phyloP scores from a whole-genome alignment of 1,284 basidiomycete genomes.

The Pascua guehoae region DNA sequence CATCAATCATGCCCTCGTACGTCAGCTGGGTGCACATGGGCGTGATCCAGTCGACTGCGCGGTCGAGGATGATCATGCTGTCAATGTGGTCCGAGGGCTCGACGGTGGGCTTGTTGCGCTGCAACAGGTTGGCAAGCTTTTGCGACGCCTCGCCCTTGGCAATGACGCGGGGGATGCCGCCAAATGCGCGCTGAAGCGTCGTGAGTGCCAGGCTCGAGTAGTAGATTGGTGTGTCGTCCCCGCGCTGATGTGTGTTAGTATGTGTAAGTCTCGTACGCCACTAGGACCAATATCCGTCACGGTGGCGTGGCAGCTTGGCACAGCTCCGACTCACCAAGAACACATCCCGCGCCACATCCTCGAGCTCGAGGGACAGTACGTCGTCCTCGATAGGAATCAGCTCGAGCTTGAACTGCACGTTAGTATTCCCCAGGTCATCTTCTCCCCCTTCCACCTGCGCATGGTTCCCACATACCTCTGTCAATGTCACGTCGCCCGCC shows the following conservation, averaged over 20 bases:
- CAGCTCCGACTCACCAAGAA: slow-evolving; percentile 61
- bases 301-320: background rate
- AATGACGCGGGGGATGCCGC: slow-evolving; percentile 84
- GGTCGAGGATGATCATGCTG: slow-evolving; percentile 82
- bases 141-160: slow-evolving; percentile 90
- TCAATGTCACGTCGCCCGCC: slow-evolving; percentile 78
- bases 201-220: slow-evolving; percentile 83
- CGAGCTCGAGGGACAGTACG: slow-evolving; percentile 80
- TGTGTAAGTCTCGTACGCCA: background rate
- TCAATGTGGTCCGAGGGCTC: slow-evolving; percentile 62
- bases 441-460: background rate
- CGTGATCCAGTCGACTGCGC: slow-evolving; percentile 91
- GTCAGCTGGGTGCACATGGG: slow-evolving; percentile 94
- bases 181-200: slow-evolving; percentile 80
- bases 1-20: slow-evolving; percentile 95
- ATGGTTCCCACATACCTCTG: slow-evolving; percentile 53
- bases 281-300: too few species aligned
- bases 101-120: slow-evolving; percentile 54
- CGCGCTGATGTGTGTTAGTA: slow-evolving; percentile 59
- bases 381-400: slow-evolving; percentile 91
- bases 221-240: slow-evolving; percentile 87
- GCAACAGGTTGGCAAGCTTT: slow-evolving; percentile 72
- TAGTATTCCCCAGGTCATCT: background rate
- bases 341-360: slow-evolving; percentile 75
- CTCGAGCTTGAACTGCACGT: slow-evolving; percentile 69